These are phyloP conservation scores for Tulasnella sp. DNA, from an alignment of 768 basidiomycete genomes.

Conservation along the genomic window DNA sequence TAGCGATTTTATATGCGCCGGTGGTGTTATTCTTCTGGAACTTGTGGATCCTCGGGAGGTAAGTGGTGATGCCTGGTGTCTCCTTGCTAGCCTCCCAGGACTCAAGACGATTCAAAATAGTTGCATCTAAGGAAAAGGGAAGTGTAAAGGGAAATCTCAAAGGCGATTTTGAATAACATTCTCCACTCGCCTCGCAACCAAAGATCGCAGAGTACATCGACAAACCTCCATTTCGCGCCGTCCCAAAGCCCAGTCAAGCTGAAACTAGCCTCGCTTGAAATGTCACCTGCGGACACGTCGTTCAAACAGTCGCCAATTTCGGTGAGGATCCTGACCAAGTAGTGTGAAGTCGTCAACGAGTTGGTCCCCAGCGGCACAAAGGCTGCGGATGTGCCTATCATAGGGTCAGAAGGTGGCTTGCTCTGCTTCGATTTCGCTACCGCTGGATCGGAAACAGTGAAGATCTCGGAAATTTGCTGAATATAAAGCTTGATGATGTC, in stretches of 20 bases:
- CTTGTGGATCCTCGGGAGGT: constrained; percentile 62
- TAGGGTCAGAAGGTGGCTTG: constrained; percentile 31
- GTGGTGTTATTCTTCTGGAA: constrained; percentile 75
- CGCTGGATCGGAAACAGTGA: constrained; percentile 67
- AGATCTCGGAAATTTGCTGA: constrained; percentile 74
- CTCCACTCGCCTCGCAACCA: constrained; percentile 69
- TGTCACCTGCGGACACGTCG: constrained; percentile 70
- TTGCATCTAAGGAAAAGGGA: constrained; percentile 50
- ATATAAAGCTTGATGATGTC: constrained; percentile 83
- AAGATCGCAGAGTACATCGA: constrained; percentile 59
- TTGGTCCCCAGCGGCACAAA: constrained; percentile 66
- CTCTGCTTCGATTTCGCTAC: constrained; percentile 34
- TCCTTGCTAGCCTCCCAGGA: constrained; percentile 62
- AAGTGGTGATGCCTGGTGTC: constrained; percentile 58
- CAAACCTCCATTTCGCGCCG: constrained; percentile 78
- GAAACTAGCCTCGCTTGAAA: constrained; percentile 60
- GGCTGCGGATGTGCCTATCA: constrained; percentile 31
- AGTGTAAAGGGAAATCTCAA: not conserved
- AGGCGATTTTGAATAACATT: too few species aligned
- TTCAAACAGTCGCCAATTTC: constrained; percentile 81
- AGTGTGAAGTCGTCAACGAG: constrained; percentile 71
- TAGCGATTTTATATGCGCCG: constrained; percentile 68
- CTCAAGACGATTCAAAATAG: constrained; percentile 73
- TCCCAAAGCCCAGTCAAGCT: constrained; percentile 67
- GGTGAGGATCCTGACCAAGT: constrained; percentile 64